phyloP scores from a whole-genome alignment of 345 rosid species.

The Moricandia arvensis region DNA sequence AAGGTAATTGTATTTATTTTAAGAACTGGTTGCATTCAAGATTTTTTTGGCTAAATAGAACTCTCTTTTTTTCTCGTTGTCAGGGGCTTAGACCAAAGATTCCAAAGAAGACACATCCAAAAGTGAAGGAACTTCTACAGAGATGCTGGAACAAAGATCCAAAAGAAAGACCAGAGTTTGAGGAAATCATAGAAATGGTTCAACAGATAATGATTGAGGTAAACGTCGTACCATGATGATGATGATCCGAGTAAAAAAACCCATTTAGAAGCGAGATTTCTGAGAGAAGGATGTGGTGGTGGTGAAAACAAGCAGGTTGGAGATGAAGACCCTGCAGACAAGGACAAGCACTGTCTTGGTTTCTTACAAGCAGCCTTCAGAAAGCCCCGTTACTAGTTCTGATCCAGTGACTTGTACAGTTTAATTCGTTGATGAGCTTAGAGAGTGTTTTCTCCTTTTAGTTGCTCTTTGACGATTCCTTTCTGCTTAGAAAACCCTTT shows the following conservation, averaged over 20 bases:
- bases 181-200: conserved; percentile 63
- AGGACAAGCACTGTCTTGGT: conserved; percentile 38
- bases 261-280: conserved; percentile 19
- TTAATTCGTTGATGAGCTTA: background rate
- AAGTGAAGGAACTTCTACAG: conserved; percentile 67
- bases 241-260: conserved; percentile 13
- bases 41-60: conserved; percentile 11
- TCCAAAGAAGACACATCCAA: conserved; percentile 73
- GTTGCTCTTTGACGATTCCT: conserved; percentile 2
- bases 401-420: conserved; percentile 42
- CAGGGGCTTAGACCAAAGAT: conserved; percentile 79
- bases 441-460: conserved; percentile 14
- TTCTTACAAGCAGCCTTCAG: conserved; percentile 50
- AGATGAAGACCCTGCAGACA: conserved; percentile 43
- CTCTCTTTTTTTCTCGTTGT: background rate
- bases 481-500: background rate
- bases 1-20: conserved; percentile 48
- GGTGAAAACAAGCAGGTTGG: conserved; percentile 50
- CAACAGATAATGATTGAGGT: conserved; percentile 77
- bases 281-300: conserved; percentile 23
- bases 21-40: background rate
- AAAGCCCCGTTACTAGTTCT: conserved; percentile 42
- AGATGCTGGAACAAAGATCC: conserved; percentile 92
- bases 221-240: conserved; percentile 12
- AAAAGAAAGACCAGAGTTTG: conserved; percentile 69